Evolutionary conservation across 148 eudicot genomes (phyloP).

Genomic region (Camellia japonica): DNA sequence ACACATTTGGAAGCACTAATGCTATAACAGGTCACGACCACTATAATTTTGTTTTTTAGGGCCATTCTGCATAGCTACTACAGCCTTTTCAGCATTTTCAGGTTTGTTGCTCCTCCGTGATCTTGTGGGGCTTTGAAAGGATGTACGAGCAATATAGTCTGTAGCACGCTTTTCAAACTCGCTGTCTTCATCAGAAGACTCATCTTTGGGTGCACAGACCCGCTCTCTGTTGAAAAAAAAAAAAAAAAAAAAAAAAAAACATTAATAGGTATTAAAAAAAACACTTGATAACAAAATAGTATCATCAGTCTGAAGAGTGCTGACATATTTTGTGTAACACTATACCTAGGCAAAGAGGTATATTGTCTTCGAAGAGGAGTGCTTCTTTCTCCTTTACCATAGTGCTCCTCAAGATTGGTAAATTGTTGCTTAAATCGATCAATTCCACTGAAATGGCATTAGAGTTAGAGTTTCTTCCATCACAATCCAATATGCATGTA

Average conservation of each 20-base stretch:
- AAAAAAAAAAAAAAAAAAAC: neutral
- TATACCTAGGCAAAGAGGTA: conserved; percentile 91
- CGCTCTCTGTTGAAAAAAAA: conserved; percentile 52
- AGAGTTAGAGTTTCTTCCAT: neutral
- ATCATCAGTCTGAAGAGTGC: neutral
- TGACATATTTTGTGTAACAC: neutral
- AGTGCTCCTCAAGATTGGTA: conserved; percentile 79
- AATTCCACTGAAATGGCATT: conserved; percentile 61
- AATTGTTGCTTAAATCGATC: conserved; percentile 90
- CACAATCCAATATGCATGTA: neutral
- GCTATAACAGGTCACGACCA: conserved; percentile 58
- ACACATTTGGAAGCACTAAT: conserved; percentile 75
- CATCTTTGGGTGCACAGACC: conserved; percentile 57
- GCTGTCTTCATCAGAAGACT: conserved; percentile 30
- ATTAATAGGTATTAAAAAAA: neutral
- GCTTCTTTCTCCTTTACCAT: conserved; percentile 59
- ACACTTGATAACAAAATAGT: neutral
- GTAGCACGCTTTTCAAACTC: conserved; percentile 34
- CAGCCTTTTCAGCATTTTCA: conserved; percentile 29
- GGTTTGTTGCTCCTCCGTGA: conserved; percentile 20
- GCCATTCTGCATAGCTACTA: conserved; percentile 35
- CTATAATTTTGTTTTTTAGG: conserved; percentile 39
- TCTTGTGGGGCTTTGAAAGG: conserved; percentile 48
- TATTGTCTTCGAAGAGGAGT: conserved; percentile 81
- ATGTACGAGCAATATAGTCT: conserved; percentile 35